Evolutionary conservation across 768 basidiomycete genomes (phyloP), one percentile per base, ranked within the genome.

Genomic region (Rhodocollybia butyracea): DNA sequence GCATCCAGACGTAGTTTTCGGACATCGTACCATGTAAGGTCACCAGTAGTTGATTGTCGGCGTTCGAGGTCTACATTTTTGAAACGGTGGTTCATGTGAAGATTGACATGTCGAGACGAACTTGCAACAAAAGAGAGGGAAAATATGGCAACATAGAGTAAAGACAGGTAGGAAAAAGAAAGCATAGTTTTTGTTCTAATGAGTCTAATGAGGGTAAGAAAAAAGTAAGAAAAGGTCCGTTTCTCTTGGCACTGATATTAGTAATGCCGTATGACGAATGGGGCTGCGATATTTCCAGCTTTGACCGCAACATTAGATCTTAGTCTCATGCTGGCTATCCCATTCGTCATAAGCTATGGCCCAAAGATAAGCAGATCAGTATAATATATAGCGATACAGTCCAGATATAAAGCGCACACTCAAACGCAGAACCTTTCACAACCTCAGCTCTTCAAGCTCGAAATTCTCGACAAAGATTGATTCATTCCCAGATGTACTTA

Each of bases 21-120:
- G 48, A 40, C 30, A n/a, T 30, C 41, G 15, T 46, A 38, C 11
- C 51, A 51, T 26, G 30, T 17, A 3, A 53, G 57, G 27, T 32
- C 42, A 39, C 56, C 53, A 7, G 56, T 36, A 19, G 54, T 54
- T 32, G 48, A n/a, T 24, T 50, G 32, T 39, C 32, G 32, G 17
- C 5, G 5, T 22, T 38, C 22, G 48, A 50, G 48, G 13, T 8
- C 8, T 6, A 36, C 13, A 34, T 38, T 50, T n/a, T 34, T 50
- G 31, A 15, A 34, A 34, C 31, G 34, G 32, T 50, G 48, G 17
- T 34, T 50, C 13, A 50, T 22, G 12, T 34, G 32, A 36, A 50
- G 11, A 22, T 50, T 50, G 31, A 31, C 48, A 50, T 50, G 48
- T 17, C 46, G 29, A 21, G 48, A 21, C 19, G 36, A 50, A 24